Base-by-base conservation (phyloP, 2,329 filamentous ascomycete species). In the Stagonosporopsis chrysanthemi region DNA sequence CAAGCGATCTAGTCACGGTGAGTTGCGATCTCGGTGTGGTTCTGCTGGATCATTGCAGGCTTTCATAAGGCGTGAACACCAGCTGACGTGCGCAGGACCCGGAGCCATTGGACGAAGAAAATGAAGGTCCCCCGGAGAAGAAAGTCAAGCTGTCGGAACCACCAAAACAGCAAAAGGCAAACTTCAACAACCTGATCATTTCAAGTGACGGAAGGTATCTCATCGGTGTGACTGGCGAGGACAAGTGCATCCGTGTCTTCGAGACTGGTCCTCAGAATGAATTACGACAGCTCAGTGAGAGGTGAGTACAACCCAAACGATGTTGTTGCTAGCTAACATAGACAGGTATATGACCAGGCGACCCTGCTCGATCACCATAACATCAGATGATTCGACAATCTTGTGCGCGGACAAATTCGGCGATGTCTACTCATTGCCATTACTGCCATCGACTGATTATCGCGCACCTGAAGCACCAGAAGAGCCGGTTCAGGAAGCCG, bases 391-490 rank as follows among this genome's bases (percentile, higher is more conserved):
- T 60, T 82, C 83, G 40, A 90, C 87, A 8, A 91, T 99, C 61
- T 78, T 98, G 56, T 88, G 86, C 60, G 94, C 88, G 49, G 95
- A 99, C 81, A 99, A 99, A 77, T 98, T 98, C 71, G 95, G 95
- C 64, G 95, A 99, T 75, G 94, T 97, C 59, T 98, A 97, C 78
- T 86, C 90, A 11, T 78, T 99, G 7, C 94, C 95, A 14, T 81
- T 98, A 3, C 74, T 92, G 41, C 65, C 69, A 12, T 67, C 73
- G 11, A 69, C 72, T n/a, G 71, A 74, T 33, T 74, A 77, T 40
- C 68, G 71, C 26, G 64, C 64, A 35, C 62, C 65, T 17, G 67
- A 62, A 26, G 62, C 58, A 6, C 46, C 59, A 47, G 56, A 57
- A 15, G 64, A 65, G 17, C 60, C 70, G 26, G 63, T 56, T 3